Evolutionary conservation across 306 rosid genomes (phyloP).

Genomic region (Prunus salicina): DNA sequence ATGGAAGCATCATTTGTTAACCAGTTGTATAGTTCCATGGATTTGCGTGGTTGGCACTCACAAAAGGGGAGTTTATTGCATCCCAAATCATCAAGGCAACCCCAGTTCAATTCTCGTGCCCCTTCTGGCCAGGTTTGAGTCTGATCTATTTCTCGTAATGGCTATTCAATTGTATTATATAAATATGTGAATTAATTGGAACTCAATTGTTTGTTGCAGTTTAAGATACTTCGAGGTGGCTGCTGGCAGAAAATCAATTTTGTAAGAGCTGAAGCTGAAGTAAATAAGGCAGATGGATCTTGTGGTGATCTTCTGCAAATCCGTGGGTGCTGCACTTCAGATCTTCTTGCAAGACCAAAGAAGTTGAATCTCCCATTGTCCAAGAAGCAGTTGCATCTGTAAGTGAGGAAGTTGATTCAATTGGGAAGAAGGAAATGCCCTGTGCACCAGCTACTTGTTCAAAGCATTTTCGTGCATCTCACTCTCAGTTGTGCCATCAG

Average conservation of each 20-base stretch:
- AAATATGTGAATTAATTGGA: not conserved
- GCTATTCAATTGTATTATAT: not conserved
- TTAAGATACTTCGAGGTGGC: conserved; percentile 51
- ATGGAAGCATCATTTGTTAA: conserved; percentile 71
- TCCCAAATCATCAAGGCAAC: not conserved
- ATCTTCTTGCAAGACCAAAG: conserved; percentile 26
- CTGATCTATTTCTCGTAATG: not conserved
- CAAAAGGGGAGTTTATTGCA: conserved; percentile 9
- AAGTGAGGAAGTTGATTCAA: conserved; percentile 19
- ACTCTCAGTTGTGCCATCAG: conserved; percentile 20
- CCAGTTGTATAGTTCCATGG: conserved; percentile 52
- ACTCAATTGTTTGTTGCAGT: conserved; percentile 19
- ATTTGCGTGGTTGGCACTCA: conserved; percentile 15
- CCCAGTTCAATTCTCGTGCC: conserved; percentile 18
- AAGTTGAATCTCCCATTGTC: conserved; percentile 20
- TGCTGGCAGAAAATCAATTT: conserved; percentile 49
- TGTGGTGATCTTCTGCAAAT: conserved; percentile 29
- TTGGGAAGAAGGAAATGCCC: conserved; percentile 17
- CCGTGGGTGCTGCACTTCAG: conserved; percentile 58
- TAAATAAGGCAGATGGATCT: conserved; percentile 19
- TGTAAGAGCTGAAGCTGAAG: conserved; percentile 34
- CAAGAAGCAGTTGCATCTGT: conserved; percentile 16
- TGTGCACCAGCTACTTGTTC: not conserved
- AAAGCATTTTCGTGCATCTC: conserved; percentile 13
- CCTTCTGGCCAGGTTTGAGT: conserved; percentile 51